Evolutionary conservation across 2,329 filamentous ascomycete genomes (phyloP), one percentile per base, ranked within the genome.

Genomic region (Trichoderma simmonsii): DNA sequence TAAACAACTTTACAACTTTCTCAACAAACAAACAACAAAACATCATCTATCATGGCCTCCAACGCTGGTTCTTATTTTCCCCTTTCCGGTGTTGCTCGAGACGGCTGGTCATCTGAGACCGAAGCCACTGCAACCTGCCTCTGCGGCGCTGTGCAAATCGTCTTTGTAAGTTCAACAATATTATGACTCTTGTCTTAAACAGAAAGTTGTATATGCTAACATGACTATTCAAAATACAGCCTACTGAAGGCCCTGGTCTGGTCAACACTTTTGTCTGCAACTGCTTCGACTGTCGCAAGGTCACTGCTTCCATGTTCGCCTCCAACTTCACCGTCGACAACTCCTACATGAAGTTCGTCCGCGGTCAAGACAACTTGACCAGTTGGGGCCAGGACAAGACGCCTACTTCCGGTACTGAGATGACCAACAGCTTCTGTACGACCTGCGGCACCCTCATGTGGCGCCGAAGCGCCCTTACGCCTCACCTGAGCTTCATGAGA

Each of bases 401-500:
- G 4, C 57, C 67, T 4, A 12, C 21, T 7, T 51, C 57, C 6
- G 11, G 67, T 4, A 70, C 56, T 0, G 28, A 51, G n/a, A 70
- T 70, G 67, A 6, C 67, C 15, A 70, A 70, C 57, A n/a, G 14
- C 21, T 70, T 70, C 24, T 70, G 67, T 11, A 70, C 34, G 30
- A 70, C 67, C 9, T 70, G 67, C 57, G 67, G 67, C 57, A 70
- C 67, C 28, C 67, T 70, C 67, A 70, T 70, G 67, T 70, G 36
- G 4, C 67, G 67, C 57, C 54, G 56, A 30, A 70, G 57, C 67
- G 67, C 60, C 9, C 8, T 36, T 11, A 21, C 43, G 39, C 57
- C 67, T 3, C 8, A 54, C 4, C 15, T 6, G 7, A 70, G 67
- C 57, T 70, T 51, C 39, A 54, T 70, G 67, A 62, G 67, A 70